A percentile compares a stretch with the other conserved stretches of the same genome.
Conservation (phyloP, 1,139 yeast species). For the Torulaspora globosa region DNA sequence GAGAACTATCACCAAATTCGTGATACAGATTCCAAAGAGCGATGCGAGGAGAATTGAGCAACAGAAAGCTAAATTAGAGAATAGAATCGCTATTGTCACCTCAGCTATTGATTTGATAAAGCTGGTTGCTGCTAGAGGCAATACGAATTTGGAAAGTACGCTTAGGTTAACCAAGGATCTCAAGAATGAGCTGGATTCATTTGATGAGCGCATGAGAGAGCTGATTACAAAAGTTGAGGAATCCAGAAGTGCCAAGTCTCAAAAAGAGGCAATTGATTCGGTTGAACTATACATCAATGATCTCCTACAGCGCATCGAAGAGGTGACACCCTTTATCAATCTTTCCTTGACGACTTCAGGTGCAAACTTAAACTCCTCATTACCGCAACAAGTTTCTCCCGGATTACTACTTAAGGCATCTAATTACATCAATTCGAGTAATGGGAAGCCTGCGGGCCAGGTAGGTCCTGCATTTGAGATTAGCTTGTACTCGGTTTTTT, state of each 20-base stretch:
- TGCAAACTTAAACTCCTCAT: slow-evolving; percentile 51
- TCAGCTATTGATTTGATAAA: slow-evolving; percentile 69
- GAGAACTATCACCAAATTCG: slow-evolving; percentile 55
- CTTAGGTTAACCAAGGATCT: slow-evolving; percentile 54
- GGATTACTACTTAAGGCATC: slow-evolving; percentile 66
- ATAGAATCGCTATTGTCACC: slow-evolving; percentile 59
- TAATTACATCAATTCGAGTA: slow-evolving; percentile 44
- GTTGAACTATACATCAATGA: slow-evolving; percentile 51
- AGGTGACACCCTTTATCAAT: slow-evolving; percentile 65
- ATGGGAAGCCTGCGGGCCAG: slow-evolving; percentile 31
- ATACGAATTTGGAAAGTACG: slow-evolving; percentile 58
- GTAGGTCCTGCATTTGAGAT: slow-evolving; percentile 64
- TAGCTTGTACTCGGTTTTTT: slow-evolving; percentile 61
- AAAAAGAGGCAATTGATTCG: slow-evolving; percentile 43
- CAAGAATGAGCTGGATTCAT: slow-evolving; percentile 55
- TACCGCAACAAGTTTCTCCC: slow-evolving; percentile 57
- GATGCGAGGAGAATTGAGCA: slow-evolving; percentile 48
- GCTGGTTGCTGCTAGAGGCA: slow-evolving; percentile 67
- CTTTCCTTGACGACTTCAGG: slow-evolving; percentile 69
- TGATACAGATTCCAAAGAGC: slow-evolving; percentile 57
- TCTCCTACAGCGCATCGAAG: slow-evolving; percentile 55
- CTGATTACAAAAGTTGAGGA: slow-evolving; percentile 30
- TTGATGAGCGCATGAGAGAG: slow-evolving; percentile 48
- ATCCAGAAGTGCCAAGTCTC: slow-evolving; percentile 32
- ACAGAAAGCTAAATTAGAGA: slow-evolving; percentile 48